Evolutionary conservation across 2,329 filamentous ascomycete species (phyloP).

Genomic region (Byssochlamys sp.): DNA sequence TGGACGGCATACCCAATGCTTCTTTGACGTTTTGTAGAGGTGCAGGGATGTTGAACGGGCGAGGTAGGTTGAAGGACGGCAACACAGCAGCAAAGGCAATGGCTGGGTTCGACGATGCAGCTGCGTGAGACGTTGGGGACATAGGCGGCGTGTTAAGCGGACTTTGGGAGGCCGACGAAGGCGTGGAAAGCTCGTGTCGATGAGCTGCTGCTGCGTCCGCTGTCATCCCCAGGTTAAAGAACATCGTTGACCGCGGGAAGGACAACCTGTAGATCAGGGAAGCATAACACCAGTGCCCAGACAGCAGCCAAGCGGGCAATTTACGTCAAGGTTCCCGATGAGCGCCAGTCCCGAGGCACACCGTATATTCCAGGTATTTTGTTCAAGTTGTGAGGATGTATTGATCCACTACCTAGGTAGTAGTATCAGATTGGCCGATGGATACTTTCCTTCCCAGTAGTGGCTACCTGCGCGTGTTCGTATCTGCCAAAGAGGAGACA

Average conservation of each 20-base stretch:
- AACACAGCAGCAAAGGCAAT: not conserved
- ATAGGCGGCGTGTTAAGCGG: not conserved
- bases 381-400: not conserved
- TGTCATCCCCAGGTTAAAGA: conserved; percentile 34
- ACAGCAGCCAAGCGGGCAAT: not conserved
- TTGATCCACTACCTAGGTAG: not conserved
- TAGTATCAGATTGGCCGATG: not conserved
- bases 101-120: not conserved
- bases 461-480: not conserved
- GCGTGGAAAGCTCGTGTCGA: conserved; percentile 23
- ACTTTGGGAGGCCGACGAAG: not conserved
- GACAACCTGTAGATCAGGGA: not conserved
- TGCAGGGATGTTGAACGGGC: not conserved
- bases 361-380: not conserved
- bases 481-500: not conserved
- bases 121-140: not conserved
- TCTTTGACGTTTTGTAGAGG: not conserved
- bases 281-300: not conserved
- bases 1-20: not conserved
- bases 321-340: not conserved
- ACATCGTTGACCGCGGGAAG: conserved; percentile 15
- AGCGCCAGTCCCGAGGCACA: not conserved
- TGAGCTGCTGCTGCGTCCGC: conserved; percentile 37
- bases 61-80: not conserved
- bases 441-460: not conserved